Evolutionary conservation across 2,329 filamentous ascomycete genomes (phyloP), one percentile per base, ranked within the genome.

Genomic region (Ophiobolus disseminans): DNA sequence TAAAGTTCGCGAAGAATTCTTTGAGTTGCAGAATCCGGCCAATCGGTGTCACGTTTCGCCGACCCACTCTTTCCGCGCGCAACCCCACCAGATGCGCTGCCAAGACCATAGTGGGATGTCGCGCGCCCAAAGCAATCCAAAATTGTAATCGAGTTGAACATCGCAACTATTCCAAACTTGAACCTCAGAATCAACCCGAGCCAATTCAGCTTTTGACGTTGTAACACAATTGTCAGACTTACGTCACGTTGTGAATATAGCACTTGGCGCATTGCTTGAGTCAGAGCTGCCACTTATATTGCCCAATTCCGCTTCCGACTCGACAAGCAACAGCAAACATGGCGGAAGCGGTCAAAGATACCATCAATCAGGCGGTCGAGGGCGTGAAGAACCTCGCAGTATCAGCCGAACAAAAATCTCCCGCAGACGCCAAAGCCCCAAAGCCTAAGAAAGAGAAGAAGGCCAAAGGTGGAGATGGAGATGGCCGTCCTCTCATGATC

Each of bases 341-440:
- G 80, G 64, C 64, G 48, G 79, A 81, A 58, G 70, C 75, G 57
- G 75, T 78, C 42, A 78, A 80, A 53, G 67, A 79, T 53, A 74
- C 76, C 46, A 75, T 81, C 45, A 75, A 78, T 44, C 68, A 78
- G 59, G 76, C 80, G 55, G 76, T 78, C 53, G 83, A 86, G 62
- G 80, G 78, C 50, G 79, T 85, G 61, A 86, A 86, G 75, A 83
- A 85, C 55, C 76, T 85, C 48, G 75, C 79, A 36, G 78, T 86
- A 53, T 60, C 60, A 25, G 68, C 65, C 14, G 67, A 70, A 34
- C 55, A 63, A 49, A 75, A n/a, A n/a, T n/a, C n/a, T n/a, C n/a
- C n/a, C n/a, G n/a, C n/a, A n/a, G n/a, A n/a, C n/a, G n/a, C n/a
- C n/a, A n/a, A 63, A 40, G 50, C 58, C 7, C 49, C 60, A 8